Evolutionary conservation across 106 monocot genomes (phyloP).

Genomic region (Dioscorea alata): DNA sequence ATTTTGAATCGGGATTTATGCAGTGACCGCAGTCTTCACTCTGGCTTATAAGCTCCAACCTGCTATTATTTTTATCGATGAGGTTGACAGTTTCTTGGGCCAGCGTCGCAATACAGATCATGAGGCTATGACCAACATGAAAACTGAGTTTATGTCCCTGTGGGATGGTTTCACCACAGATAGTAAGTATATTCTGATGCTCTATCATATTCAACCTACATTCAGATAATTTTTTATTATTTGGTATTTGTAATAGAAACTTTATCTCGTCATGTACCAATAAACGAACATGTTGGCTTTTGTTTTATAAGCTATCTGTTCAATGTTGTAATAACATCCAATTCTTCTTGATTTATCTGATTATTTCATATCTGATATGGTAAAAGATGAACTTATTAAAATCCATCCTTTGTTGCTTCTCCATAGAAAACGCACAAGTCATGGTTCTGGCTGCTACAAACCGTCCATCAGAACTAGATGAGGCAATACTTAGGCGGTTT

Average conservation of each 20-base stretch:
- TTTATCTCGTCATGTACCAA: no score
- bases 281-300: no score
- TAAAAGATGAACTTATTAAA: not conserved
- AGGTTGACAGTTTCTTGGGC: constrained; percentile 95
- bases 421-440: constrained; percentile 77
- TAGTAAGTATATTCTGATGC: constrained; percentile 39
- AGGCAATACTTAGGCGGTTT: constrained; percentile 90
- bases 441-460: constrained; percentile 99
- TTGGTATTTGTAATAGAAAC: no score
- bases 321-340: no score
- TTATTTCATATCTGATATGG: not conserved
- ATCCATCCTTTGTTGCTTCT: no score
- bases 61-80: constrained; percentile 96
- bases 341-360: not conserved
- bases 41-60: constrained; percentile 93
- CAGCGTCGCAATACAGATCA: constrained; percentile 80
- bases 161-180: constrained; percentile 99
- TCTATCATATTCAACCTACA: not conserved
- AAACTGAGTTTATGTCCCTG: constrained; percentile 98
- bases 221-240: no score
- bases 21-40: constrained; percentile 91
- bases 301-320: no score
- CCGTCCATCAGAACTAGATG: constrained; percentile 84
- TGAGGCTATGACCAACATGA: constrained; percentile 98
- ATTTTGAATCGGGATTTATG: constrained; percentile 2